phyloP scores from a whole-genome alignment of 2,329 filamentous ascomycete species.

The Ilyonectria robusta region DNA sequence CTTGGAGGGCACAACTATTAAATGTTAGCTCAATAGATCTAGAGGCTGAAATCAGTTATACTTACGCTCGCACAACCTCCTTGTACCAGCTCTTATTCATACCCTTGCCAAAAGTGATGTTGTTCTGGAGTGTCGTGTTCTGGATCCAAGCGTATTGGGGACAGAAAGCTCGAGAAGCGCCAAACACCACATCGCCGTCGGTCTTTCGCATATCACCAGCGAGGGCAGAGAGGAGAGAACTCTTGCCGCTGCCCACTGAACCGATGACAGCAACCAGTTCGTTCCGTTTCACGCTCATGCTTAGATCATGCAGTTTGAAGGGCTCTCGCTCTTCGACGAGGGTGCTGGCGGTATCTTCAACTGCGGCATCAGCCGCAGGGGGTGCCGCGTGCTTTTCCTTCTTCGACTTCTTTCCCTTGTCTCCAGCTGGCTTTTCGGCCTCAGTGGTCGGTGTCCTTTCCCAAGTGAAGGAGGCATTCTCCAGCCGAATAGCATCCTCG shows the following conservation, averaged over 20 bases:
- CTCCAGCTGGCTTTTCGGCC: slow-evolving; percentile 54
- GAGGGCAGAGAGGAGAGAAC: slow-evolving; percentile 87
- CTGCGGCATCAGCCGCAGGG: slow-evolving; percentile 53
- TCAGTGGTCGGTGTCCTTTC: slow-evolving; percentile 76
- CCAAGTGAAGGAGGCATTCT: slow-evolving; percentile 88
- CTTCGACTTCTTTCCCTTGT: slow-evolving; percentile 63
- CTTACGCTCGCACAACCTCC: slow-evolving; percentile 82
- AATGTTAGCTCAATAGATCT: slow-evolving; percentile 27
- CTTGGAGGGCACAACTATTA: slow-evolving; percentile 80
- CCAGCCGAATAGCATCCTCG: slow-evolving; percentile 79
- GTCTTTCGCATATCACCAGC: slow-evolving; percentile 96
- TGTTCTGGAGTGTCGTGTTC: slow-evolving; percentile 87
- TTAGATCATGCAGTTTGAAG: slow-evolving; percentile 79
- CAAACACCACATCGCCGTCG: slow-evolving; percentile 78
- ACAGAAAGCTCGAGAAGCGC: slow-evolving; percentile 89
- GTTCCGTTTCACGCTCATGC: slow-evolving; percentile 78
- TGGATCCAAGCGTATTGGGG: slow-evolving; percentile 99
- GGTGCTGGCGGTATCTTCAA: slow-evolving; percentile 67
- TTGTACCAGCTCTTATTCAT: slow-evolving; percentile 85
- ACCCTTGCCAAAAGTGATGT: slow-evolving; percentile 90
- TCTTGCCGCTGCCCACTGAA: slow-evolving; percentile 91
- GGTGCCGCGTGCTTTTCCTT: slow-evolving; percentile 42
- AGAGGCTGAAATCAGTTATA: slow-evolving; percentile 43
- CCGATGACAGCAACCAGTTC: slow-evolving; percentile 90
- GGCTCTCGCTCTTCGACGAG: slow-evolving; percentile 73